Conservation (phyloP, 169 alveolate species). For the Cryptosporidium meleagridis region DNA sequence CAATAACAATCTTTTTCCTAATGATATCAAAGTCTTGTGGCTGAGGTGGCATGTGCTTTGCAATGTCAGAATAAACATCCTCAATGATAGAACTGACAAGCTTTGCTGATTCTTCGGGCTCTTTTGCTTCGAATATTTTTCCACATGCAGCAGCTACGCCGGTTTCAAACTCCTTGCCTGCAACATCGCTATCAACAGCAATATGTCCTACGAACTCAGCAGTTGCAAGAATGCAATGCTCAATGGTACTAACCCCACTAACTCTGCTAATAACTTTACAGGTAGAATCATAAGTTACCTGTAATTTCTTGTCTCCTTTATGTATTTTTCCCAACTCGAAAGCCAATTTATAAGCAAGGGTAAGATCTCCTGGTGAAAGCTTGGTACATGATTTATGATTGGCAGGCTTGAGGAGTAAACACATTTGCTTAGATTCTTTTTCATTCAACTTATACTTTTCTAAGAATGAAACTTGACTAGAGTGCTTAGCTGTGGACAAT, state of each 20-base stretch:
- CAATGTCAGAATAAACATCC: slow-evolving; percentile 66
- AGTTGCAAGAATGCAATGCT: slow-evolving; percentile 57
- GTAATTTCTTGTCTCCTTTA: slow-evolving; percentile 15
- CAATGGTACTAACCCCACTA: slow-evolving; percentile 33
- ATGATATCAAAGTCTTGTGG: slow-evolving; percentile 45
- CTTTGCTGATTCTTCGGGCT: slow-evolving; percentile 20
- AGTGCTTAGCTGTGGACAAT: slow-evolving; percentile 10
- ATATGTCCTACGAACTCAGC: slow-evolving; percentile 69
- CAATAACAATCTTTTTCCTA: slow-evolving; percentile 24
- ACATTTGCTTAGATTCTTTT: slow-evolving; percentile 42
- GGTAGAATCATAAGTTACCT: slow-evolving; percentile 58
- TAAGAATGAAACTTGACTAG: slow-evolving; percentile 14
- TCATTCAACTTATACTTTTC: slow-evolving; percentile 57
- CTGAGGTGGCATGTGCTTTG: slow-evolving; percentile 71
- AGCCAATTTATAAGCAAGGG: slow-evolving; percentile 45
- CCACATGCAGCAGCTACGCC: slow-evolving; percentile 46
- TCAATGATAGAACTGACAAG: slow-evolving; percentile 21
- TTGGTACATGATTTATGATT: slow-evolving; percentile 45
- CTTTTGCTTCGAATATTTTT: slow-evolving; percentile 42
- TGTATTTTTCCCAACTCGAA: slow-evolving; percentile 39
- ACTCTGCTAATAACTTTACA: slow-evolving; percentile 36
- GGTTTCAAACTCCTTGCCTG: slow-evolving; percentile 43
- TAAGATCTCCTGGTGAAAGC: slow-evolving; percentile 34
- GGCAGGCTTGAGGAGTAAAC: slow-evolving; percentile 62
- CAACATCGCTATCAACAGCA: slow-evolving; percentile 55